Evolutionary conservation across 495 filamentous ascomycete genomes (phyloP), one percentile per base, ranked within the genome.

Genomic region (Trichoderma reesei): DNA sequence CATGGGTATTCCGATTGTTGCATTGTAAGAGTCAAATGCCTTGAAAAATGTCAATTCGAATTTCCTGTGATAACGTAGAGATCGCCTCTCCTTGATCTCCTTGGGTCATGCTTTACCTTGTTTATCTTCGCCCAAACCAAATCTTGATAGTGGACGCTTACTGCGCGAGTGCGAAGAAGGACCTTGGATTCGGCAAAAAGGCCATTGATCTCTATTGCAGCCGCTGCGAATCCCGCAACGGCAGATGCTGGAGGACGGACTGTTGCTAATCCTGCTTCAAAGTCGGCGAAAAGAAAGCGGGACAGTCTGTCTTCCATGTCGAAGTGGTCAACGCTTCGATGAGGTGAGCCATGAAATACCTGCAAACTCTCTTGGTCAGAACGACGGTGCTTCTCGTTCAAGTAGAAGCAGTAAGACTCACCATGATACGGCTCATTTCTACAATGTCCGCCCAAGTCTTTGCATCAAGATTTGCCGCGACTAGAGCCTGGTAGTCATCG

Each of bases 221-320:
- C 36, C 10, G 51, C 51, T 33, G 51, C 31, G 34, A 56, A 56
- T 5, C 51, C 51, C 10, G 51, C 1, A 3, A 56, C 34, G 8
- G 51, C 7, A 31, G 51, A 56, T 5, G 31, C 26, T 10, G 51
- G 34, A 11, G 51, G 54, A 20, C 33, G 18, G 14, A 59, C 46
- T 37, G 44, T 59, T 34, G 41, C 60, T 41, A 39, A 16, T 61
- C 37, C 54, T 14, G 44, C 48, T 38, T 9, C 16, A 26, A 60
- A 33, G 36, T 18, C 46, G 44, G 41, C 41, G 3, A 61, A 64
- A 10, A 67, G 34, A 26, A 69, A 64, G 10, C 62, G 64, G 48
- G 66, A 62, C 14, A 69, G 56, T 9, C 48, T 64, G 44, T 68
- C 62, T 26, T 68, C 67, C 67, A 70, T 60, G 34, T 65, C 41